phyloP scores from a whole-genome alignment of 2,329 filamentous ascomycete genomes.

The Westerdykella sp. region DNA sequence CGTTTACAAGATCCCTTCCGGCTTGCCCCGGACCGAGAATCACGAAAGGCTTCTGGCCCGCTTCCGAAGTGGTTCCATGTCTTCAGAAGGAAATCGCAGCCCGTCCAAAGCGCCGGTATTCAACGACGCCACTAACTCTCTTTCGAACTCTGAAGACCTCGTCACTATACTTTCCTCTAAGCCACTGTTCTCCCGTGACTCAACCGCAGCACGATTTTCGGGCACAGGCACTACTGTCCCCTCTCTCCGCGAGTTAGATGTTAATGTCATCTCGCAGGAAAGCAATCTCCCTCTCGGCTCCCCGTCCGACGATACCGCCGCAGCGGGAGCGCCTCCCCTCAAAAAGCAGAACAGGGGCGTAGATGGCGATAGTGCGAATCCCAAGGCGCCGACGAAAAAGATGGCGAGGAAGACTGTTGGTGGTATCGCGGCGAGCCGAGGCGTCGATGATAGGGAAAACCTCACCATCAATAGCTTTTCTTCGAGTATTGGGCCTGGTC shows the following conservation, averaged over 20 bases:
- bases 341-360: constrained; percentile 41
- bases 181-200: constrained; percentile 20
- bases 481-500: constrained; percentile 35
- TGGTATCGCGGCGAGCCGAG: constrained; percentile 25
- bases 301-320: constrained; percentile 18
- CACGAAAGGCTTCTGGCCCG: constrained; percentile 53
- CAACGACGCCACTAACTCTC: constrained; percentile 43
- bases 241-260: constrained; percentile 44
- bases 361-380: constrained; percentile 20
- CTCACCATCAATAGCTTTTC: constrained; percentile 36
- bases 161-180: constrained; percentile 6
- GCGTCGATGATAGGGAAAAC: constrained; percentile 38
- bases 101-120: constrained; percentile 50
- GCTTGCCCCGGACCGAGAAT: constrained; percentile 67
- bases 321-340: constrained; percentile 31
- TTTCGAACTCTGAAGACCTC: constrained; percentile 18
- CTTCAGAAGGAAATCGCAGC: constrained; percentile 28
- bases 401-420: constrained; percentile 40
- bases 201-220: constrained; percentile 16
- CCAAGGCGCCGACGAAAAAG: constrained; percentile 42
- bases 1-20: constrained; percentile 72
- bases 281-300: constrained; percentile 27
- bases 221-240: constrained; percentile 18
- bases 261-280: constrained; percentile 39
- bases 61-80: constrained; percentile 32